Evolutionary conservation across 805 yeast genomes (phyloP).

Genomic region (Candida parachauliodes): DNA sequence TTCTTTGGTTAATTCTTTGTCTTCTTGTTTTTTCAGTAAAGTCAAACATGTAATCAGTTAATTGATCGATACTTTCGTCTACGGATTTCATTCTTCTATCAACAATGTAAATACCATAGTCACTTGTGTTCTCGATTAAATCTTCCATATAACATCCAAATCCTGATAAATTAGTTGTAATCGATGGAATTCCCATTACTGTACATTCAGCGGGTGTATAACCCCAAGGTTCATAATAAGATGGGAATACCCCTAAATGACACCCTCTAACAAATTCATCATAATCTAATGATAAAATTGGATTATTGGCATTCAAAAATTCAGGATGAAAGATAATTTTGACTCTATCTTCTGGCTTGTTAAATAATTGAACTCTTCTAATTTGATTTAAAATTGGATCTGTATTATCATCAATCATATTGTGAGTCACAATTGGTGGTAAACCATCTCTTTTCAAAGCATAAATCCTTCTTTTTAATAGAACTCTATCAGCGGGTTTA

Average conservation of each 20-base stretch:
- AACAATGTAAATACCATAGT: constrained; percentile 95
- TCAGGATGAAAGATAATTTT: constrained; percentile 98
- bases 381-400: constrained; percentile 93
- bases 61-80: constrained; percentile 89
- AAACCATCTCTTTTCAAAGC: constrained; percentile 85
- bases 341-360: constrained; percentile 84
- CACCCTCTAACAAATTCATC: constrained; percentile 98
- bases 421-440: constrained; percentile 96
- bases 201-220: constrained; percentile 99
- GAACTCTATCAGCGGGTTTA: constrained; percentile 81
- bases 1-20: constrained; percentile 96
- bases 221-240: constrained; percentile 99
- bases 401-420: constrained; percentile 86
- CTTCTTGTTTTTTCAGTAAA: constrained; percentile 87
- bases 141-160: constrained; percentile 99
- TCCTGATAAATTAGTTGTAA: constrained; percentile 93
- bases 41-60: constrained; percentile 84
- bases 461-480: constrained; percentile 85
- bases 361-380: constrained; percentile 87
- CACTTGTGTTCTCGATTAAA: constrained; percentile 86
- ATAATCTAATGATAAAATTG: constrained; percentile 87
- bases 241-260: constrained; percentile 97
- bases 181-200: constrained; percentile 98
- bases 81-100: constrained; percentile 90
- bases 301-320: constrained; percentile 90